Conservation (phyloP, 2,329 filamentous ascomycete genomes). For the Teratosphaeria pseudoeucalypti region DNA sequence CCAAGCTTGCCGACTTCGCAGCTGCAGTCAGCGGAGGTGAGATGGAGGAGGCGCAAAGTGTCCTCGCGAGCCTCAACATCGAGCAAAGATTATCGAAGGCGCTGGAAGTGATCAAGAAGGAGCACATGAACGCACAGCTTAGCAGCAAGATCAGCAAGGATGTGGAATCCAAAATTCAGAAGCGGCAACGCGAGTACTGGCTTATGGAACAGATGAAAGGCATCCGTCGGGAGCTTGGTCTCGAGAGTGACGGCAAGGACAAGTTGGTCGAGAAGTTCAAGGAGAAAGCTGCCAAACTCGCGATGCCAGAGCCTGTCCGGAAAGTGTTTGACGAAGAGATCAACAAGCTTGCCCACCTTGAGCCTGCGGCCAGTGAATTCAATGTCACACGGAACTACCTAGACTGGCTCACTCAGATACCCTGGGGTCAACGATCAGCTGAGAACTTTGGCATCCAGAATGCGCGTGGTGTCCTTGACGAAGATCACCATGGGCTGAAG, state of each 20-base stretch:
- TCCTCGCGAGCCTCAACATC: conserved; percentile 78
- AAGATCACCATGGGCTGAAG: conserved; percentile 93
- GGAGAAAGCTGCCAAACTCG: conserved; percentile 83
- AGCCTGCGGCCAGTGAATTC: conserved; percentile 93
- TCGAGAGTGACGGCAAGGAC: conserved; percentile 96
- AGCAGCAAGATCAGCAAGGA: conserved; percentile 97
- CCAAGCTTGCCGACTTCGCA: conserved; percentile 92
- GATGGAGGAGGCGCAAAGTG: conserved; percentile 82
- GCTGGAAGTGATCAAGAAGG: conserved; percentile 87
- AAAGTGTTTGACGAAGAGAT: conserved; percentile 98
- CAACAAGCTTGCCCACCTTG: conserved; percentile 90
- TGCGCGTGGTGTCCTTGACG: conserved; percentile 79
- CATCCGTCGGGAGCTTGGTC: conserved; percentile 85
- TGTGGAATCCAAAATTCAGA: conserved; percentile 93
- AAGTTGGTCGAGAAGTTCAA: conserved; percentile 97
- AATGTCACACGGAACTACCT: conserved; percentile 98
- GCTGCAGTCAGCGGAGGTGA: conserved; percentile 94
- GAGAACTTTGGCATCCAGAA: conserved; percentile 96
- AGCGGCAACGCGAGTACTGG: conserved; percentile 96
- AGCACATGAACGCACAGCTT: conserved; percentile 94
- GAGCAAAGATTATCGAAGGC: conserved; percentile 89
- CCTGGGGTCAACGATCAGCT: conserved; percentile 88
- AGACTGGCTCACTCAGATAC: conserved; percentile 97
- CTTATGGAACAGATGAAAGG: conserved; percentile 99
- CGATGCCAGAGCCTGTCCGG: conserved; percentile 92